Evolutionary conservation across 768 basidiomycete species (phyloP).

Genomic region (Lanmaoa pseudosensibilis): DNA sequence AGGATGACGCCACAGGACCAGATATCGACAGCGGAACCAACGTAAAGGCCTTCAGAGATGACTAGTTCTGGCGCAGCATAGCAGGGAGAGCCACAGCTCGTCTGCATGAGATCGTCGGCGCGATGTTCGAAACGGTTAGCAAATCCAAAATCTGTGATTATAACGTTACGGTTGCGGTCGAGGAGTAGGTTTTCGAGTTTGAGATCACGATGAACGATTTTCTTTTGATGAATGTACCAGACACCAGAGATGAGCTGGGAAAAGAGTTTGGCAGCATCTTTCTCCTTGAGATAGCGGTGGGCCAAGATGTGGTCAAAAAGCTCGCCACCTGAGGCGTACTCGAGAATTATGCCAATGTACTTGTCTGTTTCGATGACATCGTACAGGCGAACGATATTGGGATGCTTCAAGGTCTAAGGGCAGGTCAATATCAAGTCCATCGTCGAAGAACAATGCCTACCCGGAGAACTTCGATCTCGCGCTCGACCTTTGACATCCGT

Average conservation of each 20-base stretch:
- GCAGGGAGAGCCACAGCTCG: conserved; percentile 94
- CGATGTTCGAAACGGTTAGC: conserved; percentile 96
- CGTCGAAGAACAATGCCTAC: conserved; percentile 45
- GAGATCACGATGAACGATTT: conserved; percentile 98
- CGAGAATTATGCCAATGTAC: conserved; percentile 98
- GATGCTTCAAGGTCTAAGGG: conserved; percentile 84
- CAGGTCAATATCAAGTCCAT: conserved; percentile 6
- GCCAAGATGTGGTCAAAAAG: conserved; percentile 99
- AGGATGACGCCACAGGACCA: conserved; percentile 96
- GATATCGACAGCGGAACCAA: conserved; percentile 96
- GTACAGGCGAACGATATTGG: conserved; percentile 96
- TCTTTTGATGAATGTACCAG: conserved; percentile 98
- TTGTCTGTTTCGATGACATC: conserved; percentile 99
- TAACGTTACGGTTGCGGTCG: conserved; percentile 95
- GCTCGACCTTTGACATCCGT: conserved; percentile 91
- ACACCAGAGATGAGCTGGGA: conserved; percentile 98
- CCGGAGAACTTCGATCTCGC: conserved; percentile 96
- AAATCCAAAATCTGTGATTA: conserved; percentile 99
- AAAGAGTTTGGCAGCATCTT: conserved; percentile 93
- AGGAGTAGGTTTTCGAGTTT: conserved; percentile 98
- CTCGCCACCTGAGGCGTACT: conserved; percentile 97
- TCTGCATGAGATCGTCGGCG: conserved; percentile 95
- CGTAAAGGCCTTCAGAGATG: conserved; percentile 94
- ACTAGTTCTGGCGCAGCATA: conserved; percentile 98
- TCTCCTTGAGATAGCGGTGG: conserved; percentile 92